A percentile compares a stretch with the other conserved stretches of the same genome.
These are phyloP conservation scores for Candida vartiovaarae DNA, from an alignment of 805 yeast genomes.

Conservation along the genomic window DNA sequence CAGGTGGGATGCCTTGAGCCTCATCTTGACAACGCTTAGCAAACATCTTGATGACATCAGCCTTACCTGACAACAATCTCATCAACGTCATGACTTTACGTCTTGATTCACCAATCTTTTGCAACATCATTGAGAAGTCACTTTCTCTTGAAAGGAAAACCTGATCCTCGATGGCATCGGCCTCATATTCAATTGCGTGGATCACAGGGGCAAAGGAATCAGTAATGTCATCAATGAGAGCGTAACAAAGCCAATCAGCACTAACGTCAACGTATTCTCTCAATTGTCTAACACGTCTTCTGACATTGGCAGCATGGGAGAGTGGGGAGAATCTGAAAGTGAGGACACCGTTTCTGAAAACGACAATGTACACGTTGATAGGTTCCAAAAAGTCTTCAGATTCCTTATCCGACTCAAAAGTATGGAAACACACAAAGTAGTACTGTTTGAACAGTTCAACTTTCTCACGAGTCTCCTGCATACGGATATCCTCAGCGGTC, in stretches of 20 bases:
- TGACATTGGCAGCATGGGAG: constrained; percentile 85
- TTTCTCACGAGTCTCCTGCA: constrained; percentile 96
- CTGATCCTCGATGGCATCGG: constrained; percentile 72
- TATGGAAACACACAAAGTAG: constrained; percentile 94
- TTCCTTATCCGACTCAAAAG: constrained; percentile 82
- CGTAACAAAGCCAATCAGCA: constrained; percentile 80
- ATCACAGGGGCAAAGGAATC: constrained; percentile 82
- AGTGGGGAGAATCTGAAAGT: constrained; percentile 93
- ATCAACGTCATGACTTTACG: constrained; percentile 87
- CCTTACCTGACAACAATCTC: constrained; percentile 86
- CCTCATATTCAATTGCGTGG: constrained; percentile 70
- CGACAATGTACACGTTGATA: constrained; percentile 75
- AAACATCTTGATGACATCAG: constrained; percentile 94
- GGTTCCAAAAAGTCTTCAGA: constrained; percentile 81
- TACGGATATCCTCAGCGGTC: constrained; percentile 94
- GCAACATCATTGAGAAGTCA: constrained; percentile 72
- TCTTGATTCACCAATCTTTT: constrained; percentile 82
- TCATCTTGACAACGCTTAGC: constrained; percentile 89
- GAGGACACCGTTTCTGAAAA: constrained; percentile 82
- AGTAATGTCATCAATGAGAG: constrained; percentile 75
- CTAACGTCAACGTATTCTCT: constrained; percentile 72
- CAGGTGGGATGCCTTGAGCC: constrained; percentile 34
- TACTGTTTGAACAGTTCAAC: constrained; percentile 86
- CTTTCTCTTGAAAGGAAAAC: constrained; percentile 74
- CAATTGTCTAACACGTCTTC: constrained; percentile 75